Conservation (phyloP, 768 basidiomycete genomes). For the Pulveroboletus sp. region DNA sequence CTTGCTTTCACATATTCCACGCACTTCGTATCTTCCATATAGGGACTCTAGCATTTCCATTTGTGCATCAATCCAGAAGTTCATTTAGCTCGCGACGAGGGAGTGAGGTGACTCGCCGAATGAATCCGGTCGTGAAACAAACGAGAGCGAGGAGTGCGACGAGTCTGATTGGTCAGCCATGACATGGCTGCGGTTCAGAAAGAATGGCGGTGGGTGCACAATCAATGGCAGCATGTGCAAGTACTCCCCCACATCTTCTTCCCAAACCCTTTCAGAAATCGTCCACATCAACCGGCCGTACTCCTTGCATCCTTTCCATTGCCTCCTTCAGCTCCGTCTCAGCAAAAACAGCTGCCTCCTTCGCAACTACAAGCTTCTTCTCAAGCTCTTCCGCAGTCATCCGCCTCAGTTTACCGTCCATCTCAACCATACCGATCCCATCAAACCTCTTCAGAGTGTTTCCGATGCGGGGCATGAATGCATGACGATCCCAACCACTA, state of each 20-base stretch:
- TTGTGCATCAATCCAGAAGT: background rate
- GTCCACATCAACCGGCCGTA: slow-evolving; percentile 44
- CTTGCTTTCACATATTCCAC: background rate
- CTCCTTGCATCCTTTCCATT: slow-evolving; percentile 62
- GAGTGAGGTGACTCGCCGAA: slow-evolving; percentile 9
- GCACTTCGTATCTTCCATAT: slow-evolving; percentile 10
- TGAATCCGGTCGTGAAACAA: slow-evolving; percentile 19
- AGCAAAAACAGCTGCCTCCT: slow-evolving; percentile 64
- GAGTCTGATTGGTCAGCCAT: slow-evolving; percentile 19
- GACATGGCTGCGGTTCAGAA: slow-evolving; percentile 9
- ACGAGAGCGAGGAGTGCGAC: slow-evolving; percentile 21
- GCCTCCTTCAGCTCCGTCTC: slow-evolving; percentile 71
- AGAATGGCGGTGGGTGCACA: no score
- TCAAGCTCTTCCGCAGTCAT: slow-evolving; percentile 75
- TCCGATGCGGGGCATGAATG: slow-evolving; percentile 65
- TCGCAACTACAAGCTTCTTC: slow-evolving; percentile 64
- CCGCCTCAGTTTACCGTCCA: slow-evolving; percentile 36
- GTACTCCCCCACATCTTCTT: no score
- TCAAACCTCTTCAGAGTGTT: slow-evolving; percentile 68
- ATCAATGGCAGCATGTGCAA: no score
- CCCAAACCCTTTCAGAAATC: slow-evolving; percentile 21
- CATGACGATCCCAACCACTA: slow-evolving; percentile 73
- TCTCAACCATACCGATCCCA: slow-evolving; percentile 51
- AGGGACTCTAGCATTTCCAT: slow-evolving; percentile 10
- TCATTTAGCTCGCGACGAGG: background rate